Evolutionary conservation across 768 basidiomycete species (phyloP), one percentile per base, ranked within the genome.

Genomic region (Boletus rubropictus): DNA sequence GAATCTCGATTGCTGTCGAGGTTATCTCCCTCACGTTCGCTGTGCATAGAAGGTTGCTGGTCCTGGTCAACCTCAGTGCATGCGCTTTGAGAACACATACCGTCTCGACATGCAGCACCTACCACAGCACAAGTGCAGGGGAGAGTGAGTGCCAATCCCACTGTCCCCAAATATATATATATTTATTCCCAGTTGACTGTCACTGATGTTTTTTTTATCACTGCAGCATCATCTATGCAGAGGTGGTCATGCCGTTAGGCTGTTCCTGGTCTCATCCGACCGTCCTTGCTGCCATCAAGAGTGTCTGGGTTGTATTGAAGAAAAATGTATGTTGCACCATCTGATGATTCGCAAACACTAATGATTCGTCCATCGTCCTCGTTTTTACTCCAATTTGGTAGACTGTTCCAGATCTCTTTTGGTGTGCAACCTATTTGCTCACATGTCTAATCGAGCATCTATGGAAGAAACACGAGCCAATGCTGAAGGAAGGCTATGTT

Each of bases 391-490:
- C n/a, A n/a, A n/a, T n/a, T n/a, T n/a, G n/a, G n/a, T 18, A 11
- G 49, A 29, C 48, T 6, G 3, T 51, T 1, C 31, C 40, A 1
- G 29, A 42, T 0, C 24, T 51, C 0, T 47, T 51, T 1, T 25
- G 1, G 1, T 47, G 40, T 34, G 24, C 22, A 1, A 42, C 45
- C 0, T 47, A 39, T 14, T 45, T 45, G 0, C 36, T 51, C 0
- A 51, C 50, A 0, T 47, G 35, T 7, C 45, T 51, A 0, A 21
- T 51, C 2, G 35, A 51, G 15, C 7, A 0, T 0, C 10, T 51
- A 0, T 51, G 50, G 50, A 18, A 22, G 20, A 50, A 42, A 10
- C 49, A 50, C 8, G 49, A 50, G 2, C 27, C 39, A 0, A 0
- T 0, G 0, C 18, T 46, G 3, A 37, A 31, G 12, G n/a, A 37